Evolutionary conservation across 768 basidiomycete genomes (phyloP).

Genomic region (Rhodotorula toruloides): DNA sequence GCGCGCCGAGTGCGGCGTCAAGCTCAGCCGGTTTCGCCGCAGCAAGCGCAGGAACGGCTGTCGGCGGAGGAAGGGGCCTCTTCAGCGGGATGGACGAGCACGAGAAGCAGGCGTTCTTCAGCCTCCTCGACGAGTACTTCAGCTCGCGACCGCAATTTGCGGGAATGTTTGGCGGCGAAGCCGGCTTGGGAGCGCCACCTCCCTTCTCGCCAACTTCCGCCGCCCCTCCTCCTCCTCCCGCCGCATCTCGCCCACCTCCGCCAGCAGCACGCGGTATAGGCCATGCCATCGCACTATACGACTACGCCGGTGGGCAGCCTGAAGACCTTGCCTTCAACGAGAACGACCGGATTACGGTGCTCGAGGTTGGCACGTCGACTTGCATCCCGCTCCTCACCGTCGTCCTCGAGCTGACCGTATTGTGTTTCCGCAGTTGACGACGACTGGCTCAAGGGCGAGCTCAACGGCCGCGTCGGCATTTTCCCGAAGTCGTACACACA

Average conservation of each 20-base stretch:
- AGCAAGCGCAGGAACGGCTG: neutral
- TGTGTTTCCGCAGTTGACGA: conserved; percentile 42
- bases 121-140: conserved; percentile 30
- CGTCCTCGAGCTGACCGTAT: conserved; percentile 1
- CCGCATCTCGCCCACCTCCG: neutral
- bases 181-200: too few species aligned
- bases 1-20: neutral
- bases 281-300: conserved; percentile 26
- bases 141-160: conserved; percentile 7
- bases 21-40: too few species aligned
- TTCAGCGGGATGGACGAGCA: conserved; percentile 5
- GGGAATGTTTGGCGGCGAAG: conserved; percentile 6
- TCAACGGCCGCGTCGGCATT: conserved; percentile 46
- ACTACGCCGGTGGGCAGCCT: conserved; percentile 26
- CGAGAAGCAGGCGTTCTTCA: conserved; percentile 34
- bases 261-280: conserved; percentile 1
- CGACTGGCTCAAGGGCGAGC: conserved; percentile 50
- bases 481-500: conserved; percentile 46
- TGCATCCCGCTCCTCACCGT: neutral
- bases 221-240: neutral
- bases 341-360: conserved; percentile 45
- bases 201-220: neutral
- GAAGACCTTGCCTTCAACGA: conserved; percentile 47
- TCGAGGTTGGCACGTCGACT: conserved; percentile 25
- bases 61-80: neutral